phyloP scores from a whole-genome alignment of 2,329 filamentous ascomycete species.

The Clonostachys byssicola region DNA sequence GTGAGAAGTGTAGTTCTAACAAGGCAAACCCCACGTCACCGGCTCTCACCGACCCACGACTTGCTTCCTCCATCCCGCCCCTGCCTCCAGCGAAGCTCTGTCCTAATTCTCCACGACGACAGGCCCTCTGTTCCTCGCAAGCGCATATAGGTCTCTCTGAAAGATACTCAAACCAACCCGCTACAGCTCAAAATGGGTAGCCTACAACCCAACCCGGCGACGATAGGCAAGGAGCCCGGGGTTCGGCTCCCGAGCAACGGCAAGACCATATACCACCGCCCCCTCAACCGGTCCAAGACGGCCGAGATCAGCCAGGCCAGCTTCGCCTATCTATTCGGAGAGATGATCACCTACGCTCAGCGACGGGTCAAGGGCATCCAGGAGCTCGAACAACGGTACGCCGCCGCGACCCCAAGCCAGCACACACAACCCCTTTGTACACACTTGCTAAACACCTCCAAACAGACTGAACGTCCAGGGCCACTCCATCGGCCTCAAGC shows the following conservation, averaged over 20 bases:
- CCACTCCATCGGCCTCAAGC: slow-evolving; percentile 87
- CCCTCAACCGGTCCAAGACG: slow-evolving; percentile 84
- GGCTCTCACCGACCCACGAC: too few relatives aligned
- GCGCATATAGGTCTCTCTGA: too few relatives aligned
- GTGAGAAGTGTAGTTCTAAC: too few relatives aligned
- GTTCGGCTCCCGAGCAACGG: slow-evolving; percentile 87
- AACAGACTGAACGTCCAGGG: slow-evolving; percentile 81
- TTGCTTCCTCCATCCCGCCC: too few relatives aligned
- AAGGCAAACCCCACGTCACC: too few relatives aligned
- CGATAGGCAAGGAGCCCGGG: slow-evolving; percentile 46
- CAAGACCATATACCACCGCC: slow-evolving; percentile 97
- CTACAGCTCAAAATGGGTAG: slow-evolving; percentile 37
- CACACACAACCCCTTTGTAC: neutral
- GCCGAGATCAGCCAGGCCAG: slow-evolving; percentile 87
- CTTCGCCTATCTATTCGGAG: slow-evolving; percentile 93
- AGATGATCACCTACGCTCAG: slow-evolving; percentile 96
- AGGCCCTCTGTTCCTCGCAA: too few relatives aligned
- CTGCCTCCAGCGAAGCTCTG: too few relatives aligned
- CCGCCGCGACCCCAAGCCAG: neutral
- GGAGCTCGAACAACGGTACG: slow-evolving; percentile 83
- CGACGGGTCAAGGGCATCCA: slow-evolving; percentile 85
- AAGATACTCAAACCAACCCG: too few relatives aligned
- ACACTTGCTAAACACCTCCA: neutral
- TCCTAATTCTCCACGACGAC: too few relatives aligned
- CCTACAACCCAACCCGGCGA: slow-evolving; percentile 39